A percentile compares a stretch with the other conserved stretches of the same genome.
Conservation (phyloP, 1,284 basidiomycete genomes). For the Trichosporon coremiiforme region DNA sequence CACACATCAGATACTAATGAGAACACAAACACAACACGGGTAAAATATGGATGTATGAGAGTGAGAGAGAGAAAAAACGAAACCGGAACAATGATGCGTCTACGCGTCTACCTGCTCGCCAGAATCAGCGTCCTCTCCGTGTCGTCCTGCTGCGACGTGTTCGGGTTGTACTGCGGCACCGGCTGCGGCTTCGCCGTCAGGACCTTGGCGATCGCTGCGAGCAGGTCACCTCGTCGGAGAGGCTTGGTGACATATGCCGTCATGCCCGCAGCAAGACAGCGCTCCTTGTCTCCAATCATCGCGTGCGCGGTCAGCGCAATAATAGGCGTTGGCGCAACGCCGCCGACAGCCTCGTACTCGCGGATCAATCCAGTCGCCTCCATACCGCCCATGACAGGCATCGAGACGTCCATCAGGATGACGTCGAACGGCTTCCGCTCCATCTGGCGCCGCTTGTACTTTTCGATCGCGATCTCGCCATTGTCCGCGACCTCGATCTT, state of each 20-base stretch:
- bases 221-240: constrained; percentile 51
- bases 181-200: constrained; percentile 36
- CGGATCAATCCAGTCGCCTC: constrained; percentile 61
- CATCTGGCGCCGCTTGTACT: constrained; percentile 48
- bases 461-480: constrained; percentile 65
- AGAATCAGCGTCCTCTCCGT: constrained; percentile 28
- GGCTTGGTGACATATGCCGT: constrained; percentile 33
- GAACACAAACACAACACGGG: constrained; percentile 1
- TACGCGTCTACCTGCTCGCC: constrained; percentile 26
- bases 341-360: constrained; percentile 73
- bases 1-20: constrained; percentile 12
- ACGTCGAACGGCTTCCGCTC: constrained; percentile 73
- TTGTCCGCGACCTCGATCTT: constrained; percentile 98
- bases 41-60: background rate
- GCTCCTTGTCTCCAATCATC: constrained; percentile 95
- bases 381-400: constrained; percentile 77
- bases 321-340: constrained; percentile 79
- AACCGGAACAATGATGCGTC: background rate
- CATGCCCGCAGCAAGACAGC: constrained; percentile 81
- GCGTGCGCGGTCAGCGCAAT: constrained; percentile 77
- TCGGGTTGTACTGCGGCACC: constrained; percentile 11
- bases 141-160: constrained; percentile 23
- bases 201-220: constrained; percentile 54
- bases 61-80: background rate
- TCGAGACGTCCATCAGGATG: constrained; percentile 95